These are phyloP conservation scores for Sporothrix curviconia DNA, from an alignment of 2,329 filamentous ascomycete species.

Conservation along the genomic window DNA sequence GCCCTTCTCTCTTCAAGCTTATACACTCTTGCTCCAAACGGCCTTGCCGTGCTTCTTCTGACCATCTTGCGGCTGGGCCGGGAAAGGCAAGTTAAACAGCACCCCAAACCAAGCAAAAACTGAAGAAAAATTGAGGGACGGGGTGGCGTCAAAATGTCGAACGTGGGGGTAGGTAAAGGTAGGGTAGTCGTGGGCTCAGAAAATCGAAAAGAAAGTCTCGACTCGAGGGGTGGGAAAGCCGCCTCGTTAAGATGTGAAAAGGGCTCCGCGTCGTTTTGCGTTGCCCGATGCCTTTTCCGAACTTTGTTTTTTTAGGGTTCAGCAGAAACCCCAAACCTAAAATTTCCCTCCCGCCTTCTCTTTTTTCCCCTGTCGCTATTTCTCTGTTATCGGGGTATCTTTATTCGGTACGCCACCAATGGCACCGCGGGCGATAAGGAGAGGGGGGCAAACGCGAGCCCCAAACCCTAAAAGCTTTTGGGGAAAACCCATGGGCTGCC, in stretches of 20 bases:
- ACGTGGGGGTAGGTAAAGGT: no score
- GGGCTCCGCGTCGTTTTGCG: no score
- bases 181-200: no score
- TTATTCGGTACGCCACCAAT: conserved; percentile 11
- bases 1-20: conserved; percentile 95
- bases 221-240: no score
- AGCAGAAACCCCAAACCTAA: neutral
- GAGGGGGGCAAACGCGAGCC: conserved; percentile 4
- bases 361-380: conserved; percentile 10
- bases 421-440: conserved; percentile 6
- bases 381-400: conserved; percentile 3
- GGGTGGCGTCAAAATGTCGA: no score
- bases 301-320: neutral
- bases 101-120: neutral
- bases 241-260: no score
- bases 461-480: conserved; percentile 9
- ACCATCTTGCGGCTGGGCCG: no score
- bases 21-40: conserved; percentile 99
- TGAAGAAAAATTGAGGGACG: no score
- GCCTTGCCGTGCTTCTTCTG: conserved; percentile 96
- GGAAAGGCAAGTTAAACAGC: no score
- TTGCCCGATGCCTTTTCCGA: neutral
- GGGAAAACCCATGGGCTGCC: neutral
- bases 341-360: conserved; percentile 4
- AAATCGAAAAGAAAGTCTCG: neutral